Conservation (phyloP, 2,329 filamentous ascomycete genomes). For the Aspergillus amoenus region DNA sequence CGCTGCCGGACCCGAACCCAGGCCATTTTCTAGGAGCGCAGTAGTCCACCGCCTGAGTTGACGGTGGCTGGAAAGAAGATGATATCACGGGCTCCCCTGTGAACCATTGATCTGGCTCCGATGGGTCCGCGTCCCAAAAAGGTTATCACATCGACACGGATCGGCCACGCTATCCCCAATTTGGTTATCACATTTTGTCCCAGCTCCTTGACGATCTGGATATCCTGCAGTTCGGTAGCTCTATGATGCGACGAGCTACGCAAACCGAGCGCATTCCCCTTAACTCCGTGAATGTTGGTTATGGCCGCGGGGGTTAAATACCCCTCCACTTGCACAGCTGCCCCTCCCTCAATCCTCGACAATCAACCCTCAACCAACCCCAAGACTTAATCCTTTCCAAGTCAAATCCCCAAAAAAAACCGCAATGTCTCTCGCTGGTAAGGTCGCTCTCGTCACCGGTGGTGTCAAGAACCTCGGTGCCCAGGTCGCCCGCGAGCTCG, state of each 20-base stretch:
- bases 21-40: slow-evolving; percentile 33
- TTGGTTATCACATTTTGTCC: slow-evolving; percentile 20
- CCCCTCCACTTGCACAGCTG: neutral
- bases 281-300: neutral
- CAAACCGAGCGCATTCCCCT: neutral
- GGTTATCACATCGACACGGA: slow-evolving; percentile 4
- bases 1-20: slow-evolving; percentile 30
- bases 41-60: neutral
- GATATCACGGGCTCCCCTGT: neutral
- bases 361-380: neutral
- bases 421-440: slow-evolving; percentile 38
- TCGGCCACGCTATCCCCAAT: slow-evolving; percentile 3
- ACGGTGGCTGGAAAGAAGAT: neutral
- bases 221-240: neutral
- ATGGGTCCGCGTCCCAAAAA: neutral
- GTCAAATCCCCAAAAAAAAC: neutral
- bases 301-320: neutral
- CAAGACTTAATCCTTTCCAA: neutral
- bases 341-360: neutral
- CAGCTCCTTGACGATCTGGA: neutral
- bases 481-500: slow-evolving; percentile 39
- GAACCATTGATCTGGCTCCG: neutral
- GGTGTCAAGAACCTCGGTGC: slow-evolving; percentile 46
- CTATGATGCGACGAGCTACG: neutral
- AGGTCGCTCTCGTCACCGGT: slow-evolving; percentile 45